Conservation (phyloP, 2,329 filamentous ascomycete species). For the Incumbomyces lentus region DNA sequence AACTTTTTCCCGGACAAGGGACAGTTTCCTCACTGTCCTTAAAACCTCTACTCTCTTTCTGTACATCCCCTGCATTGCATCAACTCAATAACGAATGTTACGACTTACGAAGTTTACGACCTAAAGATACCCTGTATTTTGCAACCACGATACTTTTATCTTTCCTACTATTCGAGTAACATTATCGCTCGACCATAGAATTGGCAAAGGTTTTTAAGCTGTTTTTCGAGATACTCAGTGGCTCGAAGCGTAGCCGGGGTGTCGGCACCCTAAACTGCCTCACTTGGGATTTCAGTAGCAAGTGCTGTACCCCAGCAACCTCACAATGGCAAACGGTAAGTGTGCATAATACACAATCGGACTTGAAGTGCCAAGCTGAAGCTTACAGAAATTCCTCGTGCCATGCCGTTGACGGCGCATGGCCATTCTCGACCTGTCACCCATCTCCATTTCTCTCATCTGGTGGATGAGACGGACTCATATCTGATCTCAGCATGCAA, state of each 20-base stretch:
- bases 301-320: background rate
- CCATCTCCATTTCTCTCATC: constrained; percentile 78
- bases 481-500: constrained; percentile 92
- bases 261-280: no score
- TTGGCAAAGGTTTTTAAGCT: background rate
- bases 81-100: constrained; percentile 5
- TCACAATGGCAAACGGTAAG: constrained; percentile 4
- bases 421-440: constrained; percentile 88
- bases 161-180: background rate
- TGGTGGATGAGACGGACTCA: constrained; percentile 73
- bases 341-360: background rate
- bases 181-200: background rate
- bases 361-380: no score
- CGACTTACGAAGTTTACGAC: constrained; percentile 7
- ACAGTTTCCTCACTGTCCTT: background rate
- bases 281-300: no score
- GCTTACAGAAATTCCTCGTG: constrained; percentile 37
- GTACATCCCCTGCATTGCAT: background rate
- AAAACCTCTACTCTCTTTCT: background rate
- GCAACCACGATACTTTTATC: background rate
- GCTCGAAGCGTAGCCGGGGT: no score
- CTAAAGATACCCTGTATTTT: constrained; percentile 5
- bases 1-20: background rate
- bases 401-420: constrained; percentile 86
- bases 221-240: no score